These are phyloP conservation scores for Blastobotrys ciferrii DNA, from an alignment of 1,139 yeast genomes.

Conservation along the genomic window DNA sequence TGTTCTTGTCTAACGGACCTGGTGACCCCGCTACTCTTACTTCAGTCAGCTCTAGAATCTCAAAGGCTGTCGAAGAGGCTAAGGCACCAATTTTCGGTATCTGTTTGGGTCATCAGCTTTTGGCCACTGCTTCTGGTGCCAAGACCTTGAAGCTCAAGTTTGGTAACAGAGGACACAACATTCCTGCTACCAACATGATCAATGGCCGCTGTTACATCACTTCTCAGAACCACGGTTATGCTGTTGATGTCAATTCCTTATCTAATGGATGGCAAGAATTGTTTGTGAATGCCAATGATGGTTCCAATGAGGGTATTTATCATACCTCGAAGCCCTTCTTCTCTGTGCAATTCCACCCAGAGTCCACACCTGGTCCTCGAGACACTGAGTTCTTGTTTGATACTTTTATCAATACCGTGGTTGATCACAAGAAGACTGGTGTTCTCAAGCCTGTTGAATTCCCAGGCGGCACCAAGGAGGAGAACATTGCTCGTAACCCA, in stretches of 20 bases:
- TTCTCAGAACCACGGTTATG: slow-evolving; percentile 97
- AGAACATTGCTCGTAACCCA: slow-evolving; percentile 63
- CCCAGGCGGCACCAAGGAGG: slow-evolving; percentile 84
- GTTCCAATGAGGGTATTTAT: slow-evolving; percentile 96
- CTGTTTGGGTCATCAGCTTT: slow-evolving; percentile 93
- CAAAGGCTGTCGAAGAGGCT: slow-evolving; percentile 54
- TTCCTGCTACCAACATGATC: slow-evolving; percentile 86
- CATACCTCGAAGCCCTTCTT: slow-evolving; percentile 83
- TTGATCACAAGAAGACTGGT: slow-evolving; percentile 59
- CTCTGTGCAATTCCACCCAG: slow-evolving; percentile 98
- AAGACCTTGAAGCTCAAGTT: slow-evolving; percentile 88
- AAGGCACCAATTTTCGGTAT: slow-evolving; percentile 91
- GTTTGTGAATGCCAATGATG: slow-evolving; percentile 89
- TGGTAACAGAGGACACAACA: slow-evolving; percentile 98
- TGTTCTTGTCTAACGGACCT: slow-evolving; percentile 97
- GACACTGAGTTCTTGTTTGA: slow-evolving; percentile 98
- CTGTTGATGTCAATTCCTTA: slow-evolving; percentile 81
- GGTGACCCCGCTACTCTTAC: slow-evolving; percentile 95
- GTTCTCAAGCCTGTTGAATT: slow-evolving; percentile 70
- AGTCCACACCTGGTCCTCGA: slow-evolving; percentile 98
- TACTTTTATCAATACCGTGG: slow-evolving; percentile 80
- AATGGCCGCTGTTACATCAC: slow-evolving; percentile 96
- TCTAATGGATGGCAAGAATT: slow-evolving; percentile 78
- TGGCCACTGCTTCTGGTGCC: slow-evolving; percentile 93
- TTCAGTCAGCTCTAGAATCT: slow-evolving; percentile 58